A percentile compares a stretch with the other conserved stretches of the same genome.
These are phyloP conservation scores for Phytophthora vignae DNA, from an alignment of 352 stramenopile species.

Conservation along the genomic window DNA sequence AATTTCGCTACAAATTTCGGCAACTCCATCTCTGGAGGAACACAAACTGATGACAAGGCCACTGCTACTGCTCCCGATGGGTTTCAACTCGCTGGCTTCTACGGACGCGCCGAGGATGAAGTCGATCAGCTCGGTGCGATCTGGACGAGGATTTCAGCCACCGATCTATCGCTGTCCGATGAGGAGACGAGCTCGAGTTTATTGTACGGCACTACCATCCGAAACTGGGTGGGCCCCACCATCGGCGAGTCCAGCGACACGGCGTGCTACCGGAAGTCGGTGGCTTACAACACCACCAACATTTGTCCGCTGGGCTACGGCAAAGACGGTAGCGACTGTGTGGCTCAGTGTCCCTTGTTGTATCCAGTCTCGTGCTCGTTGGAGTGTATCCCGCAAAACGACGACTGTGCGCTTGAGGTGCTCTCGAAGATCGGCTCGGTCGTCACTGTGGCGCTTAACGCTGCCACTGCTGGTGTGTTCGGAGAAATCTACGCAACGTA, in stretches of 20 bases:
- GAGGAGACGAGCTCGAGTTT: conserved; percentile 10
- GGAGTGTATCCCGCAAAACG: conserved; percentile 56
- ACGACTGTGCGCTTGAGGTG: conserved; percentile 30
- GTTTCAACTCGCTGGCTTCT: conserved; percentile 31
- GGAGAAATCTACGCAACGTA: conserved; percentile 30
- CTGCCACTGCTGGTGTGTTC: conserved; percentile 32
- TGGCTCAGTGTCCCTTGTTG: conserved; percentile 40
- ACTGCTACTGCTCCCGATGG: conserved; percentile 23
- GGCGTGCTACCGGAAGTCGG: conserved; percentile 30
- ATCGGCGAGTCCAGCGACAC: conserved; percentile 30
- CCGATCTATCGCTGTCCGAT: conserved; percentile 20
- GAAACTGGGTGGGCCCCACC: conserved; percentile 34
- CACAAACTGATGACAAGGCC: conserved; percentile 25
- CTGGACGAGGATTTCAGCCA: conserved; percentile 34
- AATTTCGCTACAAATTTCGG: conserved; percentile 31
- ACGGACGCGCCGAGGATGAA: conserved; percentile 30
- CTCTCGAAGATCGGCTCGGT: conserved; percentile 41
- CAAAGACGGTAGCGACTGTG: conserved; percentile 30
- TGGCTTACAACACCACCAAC: conserved; percentile 35
- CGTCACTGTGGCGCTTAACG: conserved; percentile 32
- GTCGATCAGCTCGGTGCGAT: conserved; percentile 39
- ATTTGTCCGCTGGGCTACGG: conserved; percentile 35
- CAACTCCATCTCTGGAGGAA: conserved; percentile 32
- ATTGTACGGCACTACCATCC: conserved; percentile 26
- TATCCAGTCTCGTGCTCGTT: conserved; percentile 43